Evolutionary conservation across 306 rosid species (phyloP), one percentile per base, ranked within the genome.

Genomic region (Vigna unguiculata): DNA sequence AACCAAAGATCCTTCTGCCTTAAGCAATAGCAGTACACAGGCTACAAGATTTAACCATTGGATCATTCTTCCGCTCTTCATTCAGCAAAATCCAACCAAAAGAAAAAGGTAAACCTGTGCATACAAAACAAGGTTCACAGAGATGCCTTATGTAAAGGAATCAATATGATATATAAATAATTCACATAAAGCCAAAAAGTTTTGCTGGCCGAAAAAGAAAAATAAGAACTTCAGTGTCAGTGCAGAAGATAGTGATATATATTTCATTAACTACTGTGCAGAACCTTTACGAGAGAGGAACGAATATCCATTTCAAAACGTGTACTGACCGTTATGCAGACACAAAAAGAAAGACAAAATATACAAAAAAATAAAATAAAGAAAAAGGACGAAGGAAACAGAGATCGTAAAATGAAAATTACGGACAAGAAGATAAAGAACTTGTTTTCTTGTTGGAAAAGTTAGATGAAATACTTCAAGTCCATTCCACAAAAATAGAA

Each of bases 1-100:
- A 47, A 95, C 88, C 69, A 54, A 80, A 79, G 47, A 32, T 57
- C 91, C 90, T 53, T 86, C 84, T 43, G 80, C 77, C 74, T 81
- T 75, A 15, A 90, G 72, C 65, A 89, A 69, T 40, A 88, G 38
- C 41, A 82, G 70, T 5, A 66, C 45, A 75, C 76, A 84, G 46
- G 70, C 81, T 46, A 88, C 13, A 72, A 85, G 30, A 48, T 17
- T 72, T 48, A 91, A 46, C 90, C 92, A 86, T 34, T 74, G 73
- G 17, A 72, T 80, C 36, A 76, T 63, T 67, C 72, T 82, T 85
- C 83, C 67, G 28, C 41, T 32, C 58, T 55, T 86, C 98, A 94
- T 90, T 86, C 90, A 86, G 88, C 81, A 78, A 12, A 54, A 74
- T 53, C 46, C 59, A 74, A 22, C 36, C 48, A 54, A 40, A 45